phyloP scores from a whole-genome alignment of 176 grass and related monocot genomes.

The Panicum miliaceum region DNA sequence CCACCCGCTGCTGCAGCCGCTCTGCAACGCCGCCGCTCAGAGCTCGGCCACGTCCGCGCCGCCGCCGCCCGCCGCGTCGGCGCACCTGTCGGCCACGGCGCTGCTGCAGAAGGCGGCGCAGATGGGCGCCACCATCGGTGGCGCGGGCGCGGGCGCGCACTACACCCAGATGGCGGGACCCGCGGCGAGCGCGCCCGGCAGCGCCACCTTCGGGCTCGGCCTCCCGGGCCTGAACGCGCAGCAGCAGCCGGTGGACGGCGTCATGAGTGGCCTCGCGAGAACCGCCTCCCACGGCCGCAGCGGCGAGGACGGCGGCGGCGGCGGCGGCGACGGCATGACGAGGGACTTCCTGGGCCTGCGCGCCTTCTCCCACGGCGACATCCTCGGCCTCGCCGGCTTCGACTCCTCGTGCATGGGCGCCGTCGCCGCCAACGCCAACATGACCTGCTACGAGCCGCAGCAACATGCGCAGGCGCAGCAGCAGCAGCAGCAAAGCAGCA shows the following conservation, averaged over 20 bases:
- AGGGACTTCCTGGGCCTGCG: conserved; percentile 92
- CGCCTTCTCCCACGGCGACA: conserved; percentile 72
- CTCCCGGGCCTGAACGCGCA: conserved; percentile 44
- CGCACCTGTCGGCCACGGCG: conserved; percentile 93
- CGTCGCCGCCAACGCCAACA: conserved; percentile 26
- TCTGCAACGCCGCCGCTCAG: conserved; percentile 41
- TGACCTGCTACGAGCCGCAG: conserved; percentile 45
- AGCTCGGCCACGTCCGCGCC: conserved; percentile 38
- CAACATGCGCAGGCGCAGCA: conserved; percentile 27
- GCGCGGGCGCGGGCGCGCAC: conserved; percentile 28
- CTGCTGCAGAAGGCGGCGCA: conserved; percentile 93
- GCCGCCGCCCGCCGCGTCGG: conserved; percentile 19
- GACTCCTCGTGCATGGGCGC: conserved; percentile 67
- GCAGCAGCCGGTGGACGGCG: conserved; percentile 30
- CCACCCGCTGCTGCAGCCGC: conserved; percentile 35
- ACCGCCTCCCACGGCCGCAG: conserved; percentile 39
- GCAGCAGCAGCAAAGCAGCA: conserved; percentile 43
- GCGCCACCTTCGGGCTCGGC: conserved; percentile 34
- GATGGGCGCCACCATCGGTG: conserved; percentile 88
- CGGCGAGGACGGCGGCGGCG: conserved; percentile 29
- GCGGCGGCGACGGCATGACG: conserved; percentile 62
- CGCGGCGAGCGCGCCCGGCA: conserved; percentile 21
- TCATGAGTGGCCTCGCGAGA: conserved; percentile 22
- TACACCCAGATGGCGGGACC: conserved; percentile 61
- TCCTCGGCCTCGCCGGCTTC: conserved; percentile 73